phyloP scores from a whole-genome alignment of 192 early-diverging fungal species.

The Linnemannia zychae region DNA sequence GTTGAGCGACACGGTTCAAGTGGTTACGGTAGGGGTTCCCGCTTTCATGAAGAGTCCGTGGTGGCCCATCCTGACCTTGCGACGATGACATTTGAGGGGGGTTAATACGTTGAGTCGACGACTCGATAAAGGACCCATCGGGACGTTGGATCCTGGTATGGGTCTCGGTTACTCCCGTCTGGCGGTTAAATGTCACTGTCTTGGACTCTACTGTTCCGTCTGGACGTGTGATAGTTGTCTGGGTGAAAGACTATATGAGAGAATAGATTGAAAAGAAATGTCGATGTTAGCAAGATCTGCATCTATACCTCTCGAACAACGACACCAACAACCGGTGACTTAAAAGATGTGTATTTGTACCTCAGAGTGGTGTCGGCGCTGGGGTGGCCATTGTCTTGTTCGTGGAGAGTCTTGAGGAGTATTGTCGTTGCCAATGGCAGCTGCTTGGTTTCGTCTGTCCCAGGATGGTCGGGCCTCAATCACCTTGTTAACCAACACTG shows the following conservation, averaged over 20 bases:
- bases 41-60: background rate
- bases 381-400: background rate
- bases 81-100: background rate
- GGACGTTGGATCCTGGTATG: slow-evolving; percentile 9
- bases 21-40: background rate
- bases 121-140: slow-evolving; percentile 36
- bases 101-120: background rate
- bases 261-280: background rate
- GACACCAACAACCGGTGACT: too few relatives aligned
- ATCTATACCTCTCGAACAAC: background rate
- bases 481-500: background rate
- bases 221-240: slow-evolving; percentile 28
- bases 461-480: background rate
- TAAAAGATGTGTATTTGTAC: background rate
- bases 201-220: slow-evolving; percentile 34
- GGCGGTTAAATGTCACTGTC: slow-evolving; percentile 12
- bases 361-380: background rate
- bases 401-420: background rate
- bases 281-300: background rate
- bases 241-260: slow-evolving; percentile 15
- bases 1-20: background rate
- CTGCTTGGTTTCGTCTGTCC: background rate
- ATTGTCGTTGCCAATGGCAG: background rate
- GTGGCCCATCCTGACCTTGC: background rate
- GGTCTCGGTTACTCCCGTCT: slow-evolving; percentile 13